Evolutionary conservation across 2,329 filamentous ascomycete species (phyloP).

Genomic region (Fusarium sp.): DNA sequence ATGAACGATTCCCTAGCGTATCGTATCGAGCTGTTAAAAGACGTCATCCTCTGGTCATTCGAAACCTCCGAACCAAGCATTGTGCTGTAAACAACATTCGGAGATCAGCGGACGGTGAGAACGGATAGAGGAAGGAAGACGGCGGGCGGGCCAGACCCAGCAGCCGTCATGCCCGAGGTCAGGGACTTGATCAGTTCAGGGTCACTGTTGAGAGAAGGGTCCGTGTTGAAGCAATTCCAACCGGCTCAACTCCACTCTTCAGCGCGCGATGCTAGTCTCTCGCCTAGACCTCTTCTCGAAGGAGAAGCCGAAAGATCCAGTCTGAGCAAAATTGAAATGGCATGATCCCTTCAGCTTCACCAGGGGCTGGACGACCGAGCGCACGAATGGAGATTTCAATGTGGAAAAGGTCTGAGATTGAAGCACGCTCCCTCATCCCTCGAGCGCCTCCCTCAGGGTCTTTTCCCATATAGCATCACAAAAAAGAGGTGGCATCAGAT

Average conservation of each 20-base stretch:
- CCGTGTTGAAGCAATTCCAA: constrained; percentile 22
- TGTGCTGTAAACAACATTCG: constrained; percentile 6
- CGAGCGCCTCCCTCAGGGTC: not conserved
- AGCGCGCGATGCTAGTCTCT: not conserved
- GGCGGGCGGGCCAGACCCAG: constrained; percentile 12
- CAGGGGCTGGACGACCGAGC: not conserved
- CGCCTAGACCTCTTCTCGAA: constrained; percentile 22
- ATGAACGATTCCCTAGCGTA: not conserved
- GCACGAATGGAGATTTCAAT: constrained; percentile 20
- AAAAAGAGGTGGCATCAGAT: not conserved
- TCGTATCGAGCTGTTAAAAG: not conserved
- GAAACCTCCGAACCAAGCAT: not conserved
- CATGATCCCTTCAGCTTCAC: constrained; percentile 17
- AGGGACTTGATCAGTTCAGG: constrained; percentile 11
- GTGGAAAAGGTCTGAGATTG: not conserved
- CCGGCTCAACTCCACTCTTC: constrained; percentile 16
- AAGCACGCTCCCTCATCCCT: not conserved
- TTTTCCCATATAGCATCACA: not conserved
- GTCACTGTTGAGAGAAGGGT: constrained; percentile 13
- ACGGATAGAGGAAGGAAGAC: not conserved
- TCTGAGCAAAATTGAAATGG: constrained; percentile 4
- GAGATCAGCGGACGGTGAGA: constrained; percentile 17
- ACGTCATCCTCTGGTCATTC: constrained; percentile 2
- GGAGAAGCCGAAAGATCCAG: constrained; percentile 13
- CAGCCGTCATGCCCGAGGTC: constrained; percentile 1